Base-by-base conservation (phyloP, 805 yeast species). In the Spathaspora girioi region DNA sequence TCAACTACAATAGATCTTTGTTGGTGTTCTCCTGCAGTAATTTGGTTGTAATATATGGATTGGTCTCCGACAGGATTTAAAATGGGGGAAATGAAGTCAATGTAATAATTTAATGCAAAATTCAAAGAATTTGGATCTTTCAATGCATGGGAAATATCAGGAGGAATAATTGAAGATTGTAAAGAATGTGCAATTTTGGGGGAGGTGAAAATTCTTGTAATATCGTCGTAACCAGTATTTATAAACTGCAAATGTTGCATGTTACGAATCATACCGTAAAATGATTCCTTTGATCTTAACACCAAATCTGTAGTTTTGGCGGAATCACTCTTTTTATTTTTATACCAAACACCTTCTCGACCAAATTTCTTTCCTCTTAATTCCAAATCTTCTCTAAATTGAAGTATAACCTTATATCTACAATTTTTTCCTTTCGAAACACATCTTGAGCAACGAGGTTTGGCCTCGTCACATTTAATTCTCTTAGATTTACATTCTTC, bases 321-420 rank as follows among this genome's bases (percentile, higher is more conserved):
- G 17, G 35, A 27, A 26, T 44, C 48, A 29, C 17, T 29, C 38
- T 41, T 38, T 17, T 49, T 50, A 8, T 53, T 44, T 17, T 62
- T 64, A 7, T 55, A 52, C 66, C 66, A 61, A 1, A 63, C 63
- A 4, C 69, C 68, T 51, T 65, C 68, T 23, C 69, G 48, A 1
- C 69, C 69, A 48, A 65, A 65, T 15, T 52, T 47, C 19, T 59
- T 59, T 14, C 69, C 69, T 46, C 52, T 54, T 3, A 50, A 48
- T 38, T 62, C 66, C 43, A 60, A 55, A 49, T 65, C 69, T 44
- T 65, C 68, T 29, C 62, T 52, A 47, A 64, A 65, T 44, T 61
- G 63, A n/a, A 64, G 55, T 8, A 51, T 48, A 19, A 64, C 38
- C 14, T 58, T 55, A 50, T 65, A 65, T 9, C 50, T 47, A 50